These are phyloP conservation scores for Pseudogymnoascus verrucosus DNA, from an alignment of 2,329 filamentous ascomycete species.

Conservation along the genomic window DNA sequence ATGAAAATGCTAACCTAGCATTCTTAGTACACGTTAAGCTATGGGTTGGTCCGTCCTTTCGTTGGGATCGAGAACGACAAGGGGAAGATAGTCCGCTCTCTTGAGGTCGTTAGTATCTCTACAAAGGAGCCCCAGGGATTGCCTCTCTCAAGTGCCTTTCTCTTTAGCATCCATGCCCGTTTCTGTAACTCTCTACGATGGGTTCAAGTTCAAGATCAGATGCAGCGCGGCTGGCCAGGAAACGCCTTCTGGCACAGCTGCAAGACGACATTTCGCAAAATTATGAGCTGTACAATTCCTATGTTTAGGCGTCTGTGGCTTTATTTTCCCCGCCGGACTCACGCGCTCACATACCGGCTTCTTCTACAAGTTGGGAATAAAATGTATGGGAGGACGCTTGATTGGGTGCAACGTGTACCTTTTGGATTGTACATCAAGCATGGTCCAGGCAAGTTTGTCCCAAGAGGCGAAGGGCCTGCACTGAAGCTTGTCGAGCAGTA, in stretches of 20 bases:
- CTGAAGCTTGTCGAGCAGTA: slow-evolving; percentile 7
- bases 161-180: slow-evolving; percentile 7
- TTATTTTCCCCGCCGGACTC: not conserved
- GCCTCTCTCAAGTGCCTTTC: slow-evolving; percentile 7
- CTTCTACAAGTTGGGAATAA: slow-evolving; percentile 4
- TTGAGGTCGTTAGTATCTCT: not conserved
- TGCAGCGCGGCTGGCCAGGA: not conserved
- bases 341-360: not conserved
- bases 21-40: not conserved
- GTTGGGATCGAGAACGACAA: not conserved
- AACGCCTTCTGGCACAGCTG: not conserved
- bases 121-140: not conserved
- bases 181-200: slow-evolving; percentile 9
- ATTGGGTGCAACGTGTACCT: slow-evolving; percentile 8
- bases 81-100: not conserved
- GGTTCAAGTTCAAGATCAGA: not conserved
- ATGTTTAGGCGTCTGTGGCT: not conserved
- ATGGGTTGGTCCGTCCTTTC: not conserved
- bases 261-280: not conserved
- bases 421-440: slow-evolving; percentile 13
- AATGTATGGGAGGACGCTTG: slow-evolving; percentile 1
- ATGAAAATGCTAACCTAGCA: not conserved
- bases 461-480: not conserved
- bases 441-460: not conserved
- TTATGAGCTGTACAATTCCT: not conserved